Conservation (phyloP, 78 protist genomes). For the Protostelium mycophagum region DNA sequence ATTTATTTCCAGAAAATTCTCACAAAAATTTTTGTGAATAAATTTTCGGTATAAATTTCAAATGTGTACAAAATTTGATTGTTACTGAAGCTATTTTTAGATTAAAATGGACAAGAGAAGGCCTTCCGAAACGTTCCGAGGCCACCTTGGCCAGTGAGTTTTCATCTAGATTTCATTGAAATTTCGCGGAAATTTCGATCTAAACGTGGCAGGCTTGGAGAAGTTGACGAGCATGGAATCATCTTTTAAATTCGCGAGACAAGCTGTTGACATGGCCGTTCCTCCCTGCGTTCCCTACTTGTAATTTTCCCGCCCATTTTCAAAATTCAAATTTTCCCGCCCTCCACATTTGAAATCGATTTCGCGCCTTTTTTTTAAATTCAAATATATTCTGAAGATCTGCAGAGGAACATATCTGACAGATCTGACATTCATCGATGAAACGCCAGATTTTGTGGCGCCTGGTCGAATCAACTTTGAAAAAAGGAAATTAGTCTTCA, state of each 20-base stretch:
- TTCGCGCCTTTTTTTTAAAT: background rate
- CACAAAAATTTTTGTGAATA: no score
- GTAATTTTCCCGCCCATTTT: slow-evolving; percentile 24
- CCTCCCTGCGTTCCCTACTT: slow-evolving; percentile 65
- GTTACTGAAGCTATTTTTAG: no score
- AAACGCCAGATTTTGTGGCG: slow-evolving; percentile 1
- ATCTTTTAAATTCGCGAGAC: slow-evolving; percentile 45
- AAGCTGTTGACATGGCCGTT: slow-evolving; percentile 20
- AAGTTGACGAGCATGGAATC: slow-evolving; percentile 65
- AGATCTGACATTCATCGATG: slow-evolving; percentile 74
- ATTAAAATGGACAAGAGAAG: slow-evolving; percentile 19
- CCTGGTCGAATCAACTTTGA: background rate
- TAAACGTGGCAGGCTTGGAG: no score
- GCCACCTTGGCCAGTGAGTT: slow-evolving; percentile 38
- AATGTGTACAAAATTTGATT: no score
- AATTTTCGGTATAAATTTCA: no score
- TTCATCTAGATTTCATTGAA: no score
- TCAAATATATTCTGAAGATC: no score
- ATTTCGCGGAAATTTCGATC: no score
- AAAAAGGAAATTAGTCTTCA: background rate
- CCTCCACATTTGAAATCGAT: background rate
- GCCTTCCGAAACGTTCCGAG: slow-evolving; percentile 25
- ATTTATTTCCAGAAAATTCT: no score
- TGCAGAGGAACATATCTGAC: slow-evolving; percentile 17
- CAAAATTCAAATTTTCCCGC: background rate